Conservation (phyloP, 306 rosid genomes). For the Calophaca sinica region DNA sequence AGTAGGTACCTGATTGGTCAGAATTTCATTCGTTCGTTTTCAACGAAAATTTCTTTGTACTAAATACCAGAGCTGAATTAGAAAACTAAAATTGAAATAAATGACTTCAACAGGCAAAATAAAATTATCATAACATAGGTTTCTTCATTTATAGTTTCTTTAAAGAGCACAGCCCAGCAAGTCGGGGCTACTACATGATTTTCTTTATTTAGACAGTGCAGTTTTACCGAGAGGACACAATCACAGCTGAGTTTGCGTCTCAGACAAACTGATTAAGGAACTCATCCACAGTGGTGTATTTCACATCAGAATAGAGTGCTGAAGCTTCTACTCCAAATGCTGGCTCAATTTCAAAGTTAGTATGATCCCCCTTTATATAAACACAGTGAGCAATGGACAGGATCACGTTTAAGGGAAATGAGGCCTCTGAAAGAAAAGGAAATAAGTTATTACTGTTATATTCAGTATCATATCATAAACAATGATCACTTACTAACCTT, state of each 20-base stretch:
- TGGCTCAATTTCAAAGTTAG: constrained; percentile 72
- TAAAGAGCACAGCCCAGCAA: not conserved
- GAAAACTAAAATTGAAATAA: too few relatives aligned
- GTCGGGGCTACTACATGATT: not conserved
- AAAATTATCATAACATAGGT: not conserved
- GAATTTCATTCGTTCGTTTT: too few relatives aligned
- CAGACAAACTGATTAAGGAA: constrained; percentile 64
- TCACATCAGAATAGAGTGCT: constrained; percentile 70
- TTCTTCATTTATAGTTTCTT: not conserved
- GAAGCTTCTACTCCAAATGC: constrained; percentile 76
- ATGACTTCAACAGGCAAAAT: too few relatives aligned
- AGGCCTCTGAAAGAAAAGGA: constrained; percentile 53
- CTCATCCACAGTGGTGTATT: constrained; percentile 72
- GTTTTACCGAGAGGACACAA: not conserved
- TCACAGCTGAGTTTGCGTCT: not conserved
- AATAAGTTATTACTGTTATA: constrained; percentile 14
- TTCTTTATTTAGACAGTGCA: constrained; percentile 21
- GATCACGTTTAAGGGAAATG: constrained; percentile 49
- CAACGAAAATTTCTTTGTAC: too few relatives aligned
- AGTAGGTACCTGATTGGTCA: too few relatives aligned
- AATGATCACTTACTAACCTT: constrained; percentile 38
- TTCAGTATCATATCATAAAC: not conserved
- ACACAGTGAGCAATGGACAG: constrained; percentile 55
- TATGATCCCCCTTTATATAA: constrained; percentile 65
- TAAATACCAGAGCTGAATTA: too few relatives aligned